Base-by-base conservation (phyloP, 495 filamentous ascomycete genomes). In the Pyrenula massariospora region DNA sequence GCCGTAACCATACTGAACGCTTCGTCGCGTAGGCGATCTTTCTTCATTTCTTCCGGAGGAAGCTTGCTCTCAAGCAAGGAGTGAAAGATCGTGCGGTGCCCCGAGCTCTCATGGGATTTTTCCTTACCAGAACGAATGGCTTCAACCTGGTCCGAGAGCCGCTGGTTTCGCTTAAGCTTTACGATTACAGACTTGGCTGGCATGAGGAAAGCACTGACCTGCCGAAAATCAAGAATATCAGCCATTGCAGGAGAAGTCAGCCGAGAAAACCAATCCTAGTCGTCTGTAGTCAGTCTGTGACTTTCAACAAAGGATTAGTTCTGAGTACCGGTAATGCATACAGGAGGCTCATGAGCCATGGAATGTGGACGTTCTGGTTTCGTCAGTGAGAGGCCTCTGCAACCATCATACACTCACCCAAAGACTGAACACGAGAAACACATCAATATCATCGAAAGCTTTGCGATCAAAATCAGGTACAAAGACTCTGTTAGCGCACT, bases 21-120 rank as follows among this genome's bases (percentile, higher is more conserved):
- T 55, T 81, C 77, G 50, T 75, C 64, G 24, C 57, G 58, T 0
- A 79, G 62, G 0, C 74, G 61, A 2, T 63, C 22, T 3, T 61
- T 48, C 24, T 55, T 60, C 25, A 66, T 66, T 52, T 77, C 73
- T 50, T 58, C 23, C 10, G 56, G 36, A 1, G 63, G 60, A 22
- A 70, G 56, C 25, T 62, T 53, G 15, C 58, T 64, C 21, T 70
- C 63, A 3, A 70, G 59, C 11, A 77, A 55, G 10, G 62, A 65
- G 48, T 66, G 55, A 55, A 76, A 75, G 3, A 78, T 69, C n/a
- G 66, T 73, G 24, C 58, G 48, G 22, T 61, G 63, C 1, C 59
- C 62, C 5, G 53, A 55, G 1, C 58, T 48, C 56, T 49, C 21
- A 50, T 10, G 36, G 22, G 22, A 56, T 53, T 31, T 31, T 31